Evolutionary conservation across 306 rosid species (phyloP).

Genomic region (Sicyos edulis): DNA sequence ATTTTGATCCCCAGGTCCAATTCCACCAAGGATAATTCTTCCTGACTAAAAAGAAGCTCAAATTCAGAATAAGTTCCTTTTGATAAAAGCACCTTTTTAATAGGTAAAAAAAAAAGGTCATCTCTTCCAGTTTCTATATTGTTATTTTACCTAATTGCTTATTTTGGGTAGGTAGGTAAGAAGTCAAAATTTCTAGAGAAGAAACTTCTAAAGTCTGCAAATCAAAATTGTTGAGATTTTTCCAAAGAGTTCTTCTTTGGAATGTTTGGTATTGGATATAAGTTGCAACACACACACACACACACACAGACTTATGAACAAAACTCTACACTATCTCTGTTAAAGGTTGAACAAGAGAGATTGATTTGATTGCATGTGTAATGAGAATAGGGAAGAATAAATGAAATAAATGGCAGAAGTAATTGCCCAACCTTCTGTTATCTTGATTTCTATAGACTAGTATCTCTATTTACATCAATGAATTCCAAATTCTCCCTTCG

Average conservation of each 20-base stretch:
- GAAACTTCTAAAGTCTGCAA: conserved; percentile 12
- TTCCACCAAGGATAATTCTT: background rate
- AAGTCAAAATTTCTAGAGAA: conserved; percentile 11
- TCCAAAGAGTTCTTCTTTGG: conserved; percentile 9
- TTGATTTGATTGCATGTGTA: conserved; percentile 15
- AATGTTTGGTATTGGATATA: conserved; percentile 3
- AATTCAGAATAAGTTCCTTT: conserved; percentile 1
- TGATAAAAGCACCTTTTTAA: background rate
- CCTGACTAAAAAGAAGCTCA: background rate
- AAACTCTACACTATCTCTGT: conserved; percentile 13
- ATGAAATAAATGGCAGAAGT: conserved; percentile 19
- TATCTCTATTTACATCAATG: conserved; percentile 38
- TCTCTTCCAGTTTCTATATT: conserved; percentile 1
- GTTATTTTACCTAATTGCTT: background rate
- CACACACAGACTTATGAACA: conserved; percentile 5
- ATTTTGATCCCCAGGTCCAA: conserved; percentile 14
- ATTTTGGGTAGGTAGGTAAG: background rate
- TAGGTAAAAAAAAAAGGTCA: background rate
- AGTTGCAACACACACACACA: conserved; percentile 14
- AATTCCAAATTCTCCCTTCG: conserved; percentile 77
- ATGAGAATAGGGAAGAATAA: conserved; percentile 14
- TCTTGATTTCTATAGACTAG: conserved; percentile 13
- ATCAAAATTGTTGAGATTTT: conserved; percentile 6
- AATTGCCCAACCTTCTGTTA: conserved; percentile 16
- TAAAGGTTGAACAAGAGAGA: background rate